These are phyloP conservation scores for Termitomyces sp. DNA, from an alignment of 768 basidiomycete species.

Conservation along the genomic window DNA sequence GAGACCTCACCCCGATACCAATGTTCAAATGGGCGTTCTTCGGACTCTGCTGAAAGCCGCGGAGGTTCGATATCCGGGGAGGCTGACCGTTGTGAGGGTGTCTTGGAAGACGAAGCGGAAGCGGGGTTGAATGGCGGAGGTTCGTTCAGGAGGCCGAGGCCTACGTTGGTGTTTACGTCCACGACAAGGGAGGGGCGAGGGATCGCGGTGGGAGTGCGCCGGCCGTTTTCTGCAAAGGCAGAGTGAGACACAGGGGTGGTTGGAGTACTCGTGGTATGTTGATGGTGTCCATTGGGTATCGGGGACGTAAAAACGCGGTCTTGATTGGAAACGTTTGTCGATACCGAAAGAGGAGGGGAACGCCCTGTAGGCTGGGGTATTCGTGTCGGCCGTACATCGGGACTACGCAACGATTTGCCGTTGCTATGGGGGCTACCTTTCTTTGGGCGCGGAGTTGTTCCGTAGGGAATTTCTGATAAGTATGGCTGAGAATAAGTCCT, in stretches of 20 bases:
- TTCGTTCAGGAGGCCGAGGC: conserved; percentile 57
- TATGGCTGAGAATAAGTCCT: conserved; percentile 68
- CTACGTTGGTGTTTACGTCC: conserved; percentile 11
- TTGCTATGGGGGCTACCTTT: conserved; percentile 23
- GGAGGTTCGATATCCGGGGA: conserved; percentile 35
- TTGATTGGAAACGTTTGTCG: conserved; percentile 16
- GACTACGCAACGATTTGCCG: conserved; percentile 42
- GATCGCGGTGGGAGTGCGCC: conserved; percentile 1
- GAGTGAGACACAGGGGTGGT: conserved; percentile 9
- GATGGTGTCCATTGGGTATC: conserved; percentile 15
- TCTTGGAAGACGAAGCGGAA: conserved; percentile 43
- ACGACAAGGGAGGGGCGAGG: neutral
- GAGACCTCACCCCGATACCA: conserved; percentile 89
- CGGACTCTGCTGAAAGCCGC: conserved; percentile 68
- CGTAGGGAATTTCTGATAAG: conserved; percentile 32
- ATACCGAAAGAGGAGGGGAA: conserved; percentile 25
- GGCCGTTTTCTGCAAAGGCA: conserved; percentile 1
- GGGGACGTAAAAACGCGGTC: conserved; percentile 12
- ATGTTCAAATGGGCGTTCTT: conserved; percentile 82
- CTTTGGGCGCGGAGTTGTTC: conserved; percentile 26
- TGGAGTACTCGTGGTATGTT: conserved; percentile 12
- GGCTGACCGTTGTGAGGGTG: conserved; percentile 27
- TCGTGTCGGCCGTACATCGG: conserved; percentile 44
- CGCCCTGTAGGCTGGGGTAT: conserved; percentile 38
- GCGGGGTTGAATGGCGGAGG: conserved; percentile 54